Evolutionary conservation across 352 stramenopile genomes (phyloP).

Genomic region (Phytophthora gonapodyides): DNA sequence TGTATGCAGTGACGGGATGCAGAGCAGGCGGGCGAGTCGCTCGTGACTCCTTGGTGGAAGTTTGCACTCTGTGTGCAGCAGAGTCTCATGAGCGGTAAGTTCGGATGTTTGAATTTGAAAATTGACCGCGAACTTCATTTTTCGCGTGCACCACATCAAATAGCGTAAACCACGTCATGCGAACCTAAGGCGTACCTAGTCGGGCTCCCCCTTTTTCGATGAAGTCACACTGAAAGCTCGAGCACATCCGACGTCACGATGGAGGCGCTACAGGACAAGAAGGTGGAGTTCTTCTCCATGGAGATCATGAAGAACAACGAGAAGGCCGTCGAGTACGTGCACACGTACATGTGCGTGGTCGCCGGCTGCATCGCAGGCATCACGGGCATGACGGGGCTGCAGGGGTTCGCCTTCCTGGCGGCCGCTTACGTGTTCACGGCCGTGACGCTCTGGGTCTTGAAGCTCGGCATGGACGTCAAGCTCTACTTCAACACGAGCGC

Average conservation of each 20-base stretch:
- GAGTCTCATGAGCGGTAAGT: slow-evolving; percentile 24
- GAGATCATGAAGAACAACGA: slow-evolving; percentile 88
- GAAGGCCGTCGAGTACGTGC: slow-evolving; percentile 73
- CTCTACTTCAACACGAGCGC: slow-evolving; percentile 82
- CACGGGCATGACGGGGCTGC: slow-evolving; percentile 73
- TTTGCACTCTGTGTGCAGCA: slow-evolving; percentile 31
- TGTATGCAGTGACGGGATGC: not conserved
- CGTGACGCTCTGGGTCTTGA: slow-evolving; percentile 64
- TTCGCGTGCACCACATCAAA: not conserved
- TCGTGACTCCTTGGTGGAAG: slow-evolving; percentile 23
- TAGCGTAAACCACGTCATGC: too few species aligned
- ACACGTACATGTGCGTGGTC: slow-evolving; percentile 87
- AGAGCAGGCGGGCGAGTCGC: not conserved
- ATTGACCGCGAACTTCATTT: slow-evolving; percentile 7
- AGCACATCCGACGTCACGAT: slow-evolving; percentile 29
- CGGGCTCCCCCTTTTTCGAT: too few species aligned
- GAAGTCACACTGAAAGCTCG: too few species aligned
- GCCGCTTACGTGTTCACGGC: slow-evolving; percentile 71
- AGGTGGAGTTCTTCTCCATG: slow-evolving; percentile 89
- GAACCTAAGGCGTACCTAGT: too few species aligned
- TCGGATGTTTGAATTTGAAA: slow-evolving; percentile 43
- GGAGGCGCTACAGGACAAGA: slow-evolving; percentile 71
- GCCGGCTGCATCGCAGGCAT: slow-evolving; percentile 82
- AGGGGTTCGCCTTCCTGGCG: slow-evolving; percentile 77
- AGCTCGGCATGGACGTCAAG: slow-evolving; percentile 77